Conservation (phyloP, 805 yeast species). For the Blastobotrys attinorum region DNA sequence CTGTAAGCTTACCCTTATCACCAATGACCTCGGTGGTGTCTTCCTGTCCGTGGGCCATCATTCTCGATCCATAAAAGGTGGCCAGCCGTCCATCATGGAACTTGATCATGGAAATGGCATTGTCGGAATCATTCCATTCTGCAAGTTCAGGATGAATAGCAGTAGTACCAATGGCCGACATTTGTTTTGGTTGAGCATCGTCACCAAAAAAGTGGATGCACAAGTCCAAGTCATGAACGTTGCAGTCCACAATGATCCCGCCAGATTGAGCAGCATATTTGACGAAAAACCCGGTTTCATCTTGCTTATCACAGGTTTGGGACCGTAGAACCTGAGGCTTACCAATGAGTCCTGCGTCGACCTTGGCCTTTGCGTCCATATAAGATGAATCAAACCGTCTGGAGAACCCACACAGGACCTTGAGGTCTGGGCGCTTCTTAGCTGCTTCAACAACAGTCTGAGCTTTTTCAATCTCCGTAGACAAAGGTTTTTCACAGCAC, state of each 20-base stretch:
- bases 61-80: conserved; percentile 16
- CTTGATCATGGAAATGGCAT: conserved; percentile 16
- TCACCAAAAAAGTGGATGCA: conserved; percentile 16
- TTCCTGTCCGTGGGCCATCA: conserved; percentile 20
- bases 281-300: conserved; percentile 11
- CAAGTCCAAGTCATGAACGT: conserved; percentile 20
- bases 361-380: conserved; percentile 13
- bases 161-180: conserved; percentile 17
- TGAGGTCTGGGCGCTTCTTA: conserved; percentile 12
- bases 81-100: conserved; percentile 13
- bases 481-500: conserved; percentile 17
- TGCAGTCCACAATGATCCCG: conserved; percentile 22
- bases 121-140: conserved; percentile 20
- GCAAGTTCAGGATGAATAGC: conserved; percentile 15
- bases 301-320: conserved; percentile 15
- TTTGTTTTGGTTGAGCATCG: conserved; percentile 13
- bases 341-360: conserved; percentile 16
- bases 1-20: conserved; percentile 16
- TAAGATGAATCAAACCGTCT: conserved; percentile 15
- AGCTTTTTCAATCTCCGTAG: conserved; percentile 7
- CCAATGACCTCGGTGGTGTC: conserved; percentile 19
- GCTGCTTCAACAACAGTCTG: conserved; percentile 11
- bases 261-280: conserved; percentile 19
- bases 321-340: conserved; percentile 14
- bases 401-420: conserved; percentile 18